Evolutionary conservation across 108 stramenopile species (phyloP).

Genomic region (Craspedostauros australis): DNA sequence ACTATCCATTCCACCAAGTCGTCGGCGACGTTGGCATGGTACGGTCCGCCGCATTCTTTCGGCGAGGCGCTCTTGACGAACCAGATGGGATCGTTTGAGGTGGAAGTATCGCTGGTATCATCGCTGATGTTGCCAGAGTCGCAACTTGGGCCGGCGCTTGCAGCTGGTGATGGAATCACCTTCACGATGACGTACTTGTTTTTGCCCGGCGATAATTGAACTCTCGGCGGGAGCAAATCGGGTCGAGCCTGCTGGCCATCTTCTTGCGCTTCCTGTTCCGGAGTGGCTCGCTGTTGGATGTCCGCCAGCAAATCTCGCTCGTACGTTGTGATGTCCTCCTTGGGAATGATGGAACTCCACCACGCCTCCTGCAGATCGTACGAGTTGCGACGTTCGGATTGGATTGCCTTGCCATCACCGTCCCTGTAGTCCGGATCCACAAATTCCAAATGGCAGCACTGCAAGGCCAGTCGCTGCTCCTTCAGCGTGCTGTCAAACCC

Average conservation of each 20-base stretch:
- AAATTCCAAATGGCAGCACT: constrained; percentile 60
- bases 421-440: constrained; percentile 41
- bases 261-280: too few relatives aligned
- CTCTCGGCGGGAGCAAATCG: constrained; percentile 36
- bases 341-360: too few relatives aligned
- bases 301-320: constrained; percentile 7
- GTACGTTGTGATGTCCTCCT: neutral
- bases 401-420: too few relatives aligned
- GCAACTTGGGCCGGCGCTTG: constrained; percentile 1
- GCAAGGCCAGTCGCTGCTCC: constrained; percentile 56
- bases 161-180: too few relatives aligned
- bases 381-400: too few relatives aligned
- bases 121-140: neutral
- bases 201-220: constrained; percentile 45
- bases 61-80: constrained; percentile 69
- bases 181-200: constrained; percentile 67
- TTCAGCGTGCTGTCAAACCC: neutral
- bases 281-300: neutral
- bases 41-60: constrained; percentile 62
- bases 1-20: constrained; percentile 42
- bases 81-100: constrained; percentile 14
- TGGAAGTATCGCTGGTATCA: neutral
- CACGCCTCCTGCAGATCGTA: too few relatives aligned
- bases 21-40: constrained; percentile 66
- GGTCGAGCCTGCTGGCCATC: neutral